Base-by-base conservation (phyloP, 1,284 basidiomycete genomes). In the Rhodotorula sp. region DNA sequence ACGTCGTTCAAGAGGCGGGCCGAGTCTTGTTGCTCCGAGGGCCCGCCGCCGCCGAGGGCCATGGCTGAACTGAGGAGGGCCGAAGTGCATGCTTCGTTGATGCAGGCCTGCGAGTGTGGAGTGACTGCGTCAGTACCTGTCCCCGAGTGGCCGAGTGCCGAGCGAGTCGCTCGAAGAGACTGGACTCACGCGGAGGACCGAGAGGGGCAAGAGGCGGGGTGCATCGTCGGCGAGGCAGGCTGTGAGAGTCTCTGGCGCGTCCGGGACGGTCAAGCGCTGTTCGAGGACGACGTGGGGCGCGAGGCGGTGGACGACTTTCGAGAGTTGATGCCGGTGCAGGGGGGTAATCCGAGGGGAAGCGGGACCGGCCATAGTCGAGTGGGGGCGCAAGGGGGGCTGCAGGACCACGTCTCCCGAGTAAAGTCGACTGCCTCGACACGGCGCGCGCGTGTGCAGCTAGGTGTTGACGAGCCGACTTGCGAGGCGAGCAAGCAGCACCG, bases 11-110 rank as follows among this genome's bases (percentile, higher is more conserved):
- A 28, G 28, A 72, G 47, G 26, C 56, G 19, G 10, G 70, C 67
- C 19, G 45, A 58, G 38, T 60, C 62, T 43, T 55, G 60, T 3
- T 26, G 43, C n/a, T 48, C 34, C 21, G 60, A 28, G 28, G 26
- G 34, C 34, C 26, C 52, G 38, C 55, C 54, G n/a, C 38, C 38
- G 43, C 55, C 54, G n/a, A 56, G 38, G 31, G 62, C 66, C 45
- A 67, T 62, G 6, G 67, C 62, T 3, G 54, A 59, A 28, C 48
- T 48, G 64, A 72, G 67, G 38, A 72, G 61, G 19, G 70, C 70
- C 10, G 67, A 66, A 23, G 70, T 72, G 18, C 61, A 57, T 5
- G 70, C 62, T 38, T 72, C 64, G 57, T 66, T 72, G 34, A 72
- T 8, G 45, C 60, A 62, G 14, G 70, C 64, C 64, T 70, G 64